These are phyloP conservation scores for Rutstroemia sydowiana DNA, from an alignment of 2,329 filamentous ascomycete genomes.

Conservation along the genomic window DNA sequence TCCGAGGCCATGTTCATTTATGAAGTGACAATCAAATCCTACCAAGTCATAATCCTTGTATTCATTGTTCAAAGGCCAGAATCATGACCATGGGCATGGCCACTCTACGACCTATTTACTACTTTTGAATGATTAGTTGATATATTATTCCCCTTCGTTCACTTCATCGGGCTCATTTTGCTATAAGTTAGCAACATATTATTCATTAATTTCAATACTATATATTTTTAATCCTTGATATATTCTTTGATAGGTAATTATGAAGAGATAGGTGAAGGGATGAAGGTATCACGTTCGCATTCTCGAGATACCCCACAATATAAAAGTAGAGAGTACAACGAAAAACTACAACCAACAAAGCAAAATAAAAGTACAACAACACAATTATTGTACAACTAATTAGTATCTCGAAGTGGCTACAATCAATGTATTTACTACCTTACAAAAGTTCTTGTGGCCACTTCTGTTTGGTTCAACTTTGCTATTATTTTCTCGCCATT, in stretches of 20 bases:
- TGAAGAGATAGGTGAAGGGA: background rate
- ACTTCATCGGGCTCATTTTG: background rate
- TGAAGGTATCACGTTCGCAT: constrained; percentile 8
- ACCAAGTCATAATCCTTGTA: background rate
- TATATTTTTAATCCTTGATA: background rate
- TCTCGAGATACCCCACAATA: constrained; percentile 3
- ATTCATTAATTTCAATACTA: background rate
- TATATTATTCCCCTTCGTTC: background rate
- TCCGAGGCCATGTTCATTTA: background rate
- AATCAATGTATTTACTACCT: background rate
- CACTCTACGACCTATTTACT: constrained; percentile 2
- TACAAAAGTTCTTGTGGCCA: background rate
- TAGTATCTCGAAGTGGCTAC: background rate
- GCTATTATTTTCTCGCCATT: background rate
- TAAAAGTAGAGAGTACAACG: background rate
- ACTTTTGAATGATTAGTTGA: constrained; percentile 4
- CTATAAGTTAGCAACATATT: background rate
- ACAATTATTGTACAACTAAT: background rate
- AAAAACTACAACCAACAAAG: constrained; percentile 7
- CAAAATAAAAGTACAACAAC: constrained; percentile 4
- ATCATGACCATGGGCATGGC: background rate
- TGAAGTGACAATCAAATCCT: constrained; percentile 3
- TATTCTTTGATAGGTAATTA: background rate
- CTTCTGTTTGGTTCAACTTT: background rate
- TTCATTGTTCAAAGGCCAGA: background rate